Evolutionary conservation across 352 stramenopile genomes (phyloP).

Genomic region (Phytophthora cryptogea): DNA sequence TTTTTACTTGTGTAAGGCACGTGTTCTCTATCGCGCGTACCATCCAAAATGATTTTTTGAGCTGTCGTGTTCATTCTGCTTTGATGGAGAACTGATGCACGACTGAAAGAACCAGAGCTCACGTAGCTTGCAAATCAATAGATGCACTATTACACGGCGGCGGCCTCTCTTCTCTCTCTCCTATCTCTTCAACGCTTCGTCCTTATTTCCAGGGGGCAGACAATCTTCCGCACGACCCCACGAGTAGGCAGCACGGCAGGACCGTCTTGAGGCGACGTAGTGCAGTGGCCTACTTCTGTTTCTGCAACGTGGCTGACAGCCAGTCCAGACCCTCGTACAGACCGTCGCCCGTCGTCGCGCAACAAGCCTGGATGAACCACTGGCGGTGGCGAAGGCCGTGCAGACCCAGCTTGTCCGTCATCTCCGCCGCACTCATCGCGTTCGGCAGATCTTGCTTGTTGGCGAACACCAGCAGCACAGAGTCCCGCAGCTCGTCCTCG

Average conservation of each 20-base stretch:
- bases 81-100: background rate
- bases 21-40: conserved; percentile 22
- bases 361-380: conserved; percentile 99
- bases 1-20: conserved; percentile 18
- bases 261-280: conserved; percentile 5
- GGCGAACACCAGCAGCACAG: conserved; percentile 97
- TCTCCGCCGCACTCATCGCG: conserved; percentile 93
- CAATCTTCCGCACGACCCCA: conserved; percentile 8
- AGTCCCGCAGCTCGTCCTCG: conserved; percentile 96
- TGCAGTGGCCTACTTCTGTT: conserved; percentile 64
- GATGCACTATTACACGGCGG: conserved; percentile 46
- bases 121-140: conserved; percentile 36
- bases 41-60: conserved; percentile 19
- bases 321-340: conserved; percentile 99
- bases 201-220: conserved; percentile 13
- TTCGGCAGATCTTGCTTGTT: conserved; percentile 99
- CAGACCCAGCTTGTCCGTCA: conserved; percentile 99
- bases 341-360: conserved; percentile 97
- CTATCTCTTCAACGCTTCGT: conserved; percentile 28
- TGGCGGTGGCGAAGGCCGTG: conserved; percentile 96
- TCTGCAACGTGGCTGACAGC: conserved; percentile 91
- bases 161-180: conserved; percentile 28
- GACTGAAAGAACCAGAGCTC: background rate
- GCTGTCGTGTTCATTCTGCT: conserved; percentile 1
- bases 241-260: conserved; percentile 17